Base-by-base conservation (phyloP, 108 stramenopile genomes). In the Epithemia pelagica region DNA sequence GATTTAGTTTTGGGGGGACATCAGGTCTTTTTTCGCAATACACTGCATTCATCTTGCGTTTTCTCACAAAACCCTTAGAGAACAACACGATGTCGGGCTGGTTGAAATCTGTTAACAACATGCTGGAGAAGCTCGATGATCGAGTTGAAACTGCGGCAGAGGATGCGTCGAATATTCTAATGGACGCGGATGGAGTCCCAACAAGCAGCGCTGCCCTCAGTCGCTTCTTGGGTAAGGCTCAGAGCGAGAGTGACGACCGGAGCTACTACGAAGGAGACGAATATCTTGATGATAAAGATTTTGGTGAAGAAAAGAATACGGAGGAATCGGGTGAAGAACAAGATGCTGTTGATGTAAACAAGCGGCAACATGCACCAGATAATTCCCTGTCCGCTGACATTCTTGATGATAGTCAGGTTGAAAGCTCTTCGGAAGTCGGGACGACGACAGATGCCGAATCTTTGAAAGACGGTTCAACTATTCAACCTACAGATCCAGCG, bases 51-150 rank as follows among this genome's bases (percentile, higher is more conserved):
- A n/a, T n/a, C n/a, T n/a, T n/a, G n/a, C n/a, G n/a, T n/a, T n/a
- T n/a, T n/a, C n/a, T n/a, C n/a, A n/a, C n/a, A n/a, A n/a, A n/a
- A n/a, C n/a, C n/a, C n/a, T n/a, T n/a, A n/a, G n/a, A n/a, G n/a
- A n/a, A n/a, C n/a, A n/a, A n/a, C n/a, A n/a, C n/a, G 37, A 88
- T 89, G 87, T 89, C 90, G 20, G 66, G 88, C 26, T 92, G 91
- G 91, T 71, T 92, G 52, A 64, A 75, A 55, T 79, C 79, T 62
- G 88, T 92, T 21, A 88, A 88, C 61, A 86, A 73, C 65, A 73
- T 92, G 54, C 78, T 92, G 69, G 91, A 92, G 66, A 86, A 77
- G 37, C 74, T 90, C 54, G 91, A 90, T 74, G 83, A 72, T 22
- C 75, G 73, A 58, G 87, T 82, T 28, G 91, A 84, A 78, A 82